These are phyloP conservation scores for Hyaloperonospora brassicae DNA, from an alignment of 352 stramenopile species.

Conservation along the genomic window DNA sequence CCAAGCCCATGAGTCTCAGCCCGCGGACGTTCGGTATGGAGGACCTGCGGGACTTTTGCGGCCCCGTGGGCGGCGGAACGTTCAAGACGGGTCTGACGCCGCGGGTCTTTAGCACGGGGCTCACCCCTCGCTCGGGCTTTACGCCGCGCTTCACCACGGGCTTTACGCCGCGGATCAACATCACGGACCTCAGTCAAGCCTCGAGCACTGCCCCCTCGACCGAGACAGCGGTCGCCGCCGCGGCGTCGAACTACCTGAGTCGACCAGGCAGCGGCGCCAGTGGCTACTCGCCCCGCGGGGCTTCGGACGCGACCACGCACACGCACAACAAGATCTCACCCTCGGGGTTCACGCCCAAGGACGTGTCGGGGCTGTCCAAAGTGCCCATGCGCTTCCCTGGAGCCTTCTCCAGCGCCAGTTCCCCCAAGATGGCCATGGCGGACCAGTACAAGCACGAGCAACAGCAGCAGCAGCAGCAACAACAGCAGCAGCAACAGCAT, in stretches of 20 bases:
- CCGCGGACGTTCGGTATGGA: constrained; percentile 80
- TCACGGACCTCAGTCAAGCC: constrained; percentile 35
- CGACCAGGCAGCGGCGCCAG: constrained; percentile 25
- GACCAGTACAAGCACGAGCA: constrained; percentile 43
- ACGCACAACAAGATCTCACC: constrained; percentile 63
- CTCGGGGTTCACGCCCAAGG: constrained; percentile 71
- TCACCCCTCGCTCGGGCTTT: constrained; percentile 76
- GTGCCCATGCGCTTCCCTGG: constrained; percentile 64
- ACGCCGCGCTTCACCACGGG: constrained; percentile 73
- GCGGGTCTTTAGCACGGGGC: constrained; percentile 68
- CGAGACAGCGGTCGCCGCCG: constrained; percentile 19
- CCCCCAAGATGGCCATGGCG: constrained; percentile 47
- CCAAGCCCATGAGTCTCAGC: constrained; percentile 70
- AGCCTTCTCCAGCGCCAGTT: constrained; percentile 44
- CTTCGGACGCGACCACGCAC: constrained; percentile 20
- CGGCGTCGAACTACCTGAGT: constrained; percentile 27
- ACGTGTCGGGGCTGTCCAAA: constrained; percentile 54
- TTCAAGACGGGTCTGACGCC: constrained; percentile 82
- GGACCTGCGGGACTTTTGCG: constrained; percentile 76
- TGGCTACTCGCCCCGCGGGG: constrained; percentile 51
- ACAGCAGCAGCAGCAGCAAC: constrained; percentile 21
- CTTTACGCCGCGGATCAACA: constrained; percentile 66
- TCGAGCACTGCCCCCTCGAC: constrained; percentile 28
- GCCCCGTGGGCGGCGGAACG: constrained; percentile 39
- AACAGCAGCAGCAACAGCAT: constrained; percentile 37